Conservation (phyloP, 768 basidiomycete species). For the Phaeotremella skinneri region DNA sequence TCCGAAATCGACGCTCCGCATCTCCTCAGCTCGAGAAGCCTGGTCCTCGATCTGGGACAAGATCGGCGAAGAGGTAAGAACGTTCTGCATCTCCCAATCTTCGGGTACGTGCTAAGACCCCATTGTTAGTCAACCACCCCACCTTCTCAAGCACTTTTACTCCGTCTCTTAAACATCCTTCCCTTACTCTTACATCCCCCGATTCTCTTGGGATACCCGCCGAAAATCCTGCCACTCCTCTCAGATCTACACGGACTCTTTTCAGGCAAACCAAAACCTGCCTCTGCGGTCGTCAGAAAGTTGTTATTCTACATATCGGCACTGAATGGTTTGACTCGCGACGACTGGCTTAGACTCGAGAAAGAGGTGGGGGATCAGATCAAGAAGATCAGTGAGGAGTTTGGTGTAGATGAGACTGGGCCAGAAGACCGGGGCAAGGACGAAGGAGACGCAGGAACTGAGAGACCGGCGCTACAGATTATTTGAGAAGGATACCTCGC, state of each 20-base stretch:
- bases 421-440: slow-evolving; percentile 7
- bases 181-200: slow-evolving; percentile 33
- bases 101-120: not conserved
- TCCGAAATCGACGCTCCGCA: slow-evolving; percentile 38
- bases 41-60: slow-evolving; percentile 38
- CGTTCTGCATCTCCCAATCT: not conserved
- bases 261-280: slow-evolving; percentile 19
- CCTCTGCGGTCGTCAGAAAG: slow-evolving; percentile 26
- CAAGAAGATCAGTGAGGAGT: slow-evolving; percentile 18
- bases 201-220: slow-evolving; percentile 17
- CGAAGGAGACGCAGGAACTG: slow-evolving; percentile 1
- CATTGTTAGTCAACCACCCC: not conserved
- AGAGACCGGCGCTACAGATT: slow-evolving; percentile 3
- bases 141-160: slow-evolving; percentile 10
- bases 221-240: slow-evolving; percentile 16
- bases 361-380: slow-evolving; percentile 29
- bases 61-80: slow-evolving; percentile 24
- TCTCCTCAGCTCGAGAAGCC: slow-evolving; percentile 26
- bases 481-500: slow-evolving; percentile 3
- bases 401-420: not conserved
- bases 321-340: slow-evolving; percentile 18
- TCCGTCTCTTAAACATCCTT: slow-evolving; percentile 23
- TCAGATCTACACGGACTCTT: slow-evolving; percentile 34
- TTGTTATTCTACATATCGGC: slow-evolving; percentile 38
- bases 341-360: slow-evolving; percentile 35